These are phyloP conservation scores for Durotheca rogersii DNA, from an alignment of 495 filamentous ascomycete species.

Conservation along the genomic window DNA sequence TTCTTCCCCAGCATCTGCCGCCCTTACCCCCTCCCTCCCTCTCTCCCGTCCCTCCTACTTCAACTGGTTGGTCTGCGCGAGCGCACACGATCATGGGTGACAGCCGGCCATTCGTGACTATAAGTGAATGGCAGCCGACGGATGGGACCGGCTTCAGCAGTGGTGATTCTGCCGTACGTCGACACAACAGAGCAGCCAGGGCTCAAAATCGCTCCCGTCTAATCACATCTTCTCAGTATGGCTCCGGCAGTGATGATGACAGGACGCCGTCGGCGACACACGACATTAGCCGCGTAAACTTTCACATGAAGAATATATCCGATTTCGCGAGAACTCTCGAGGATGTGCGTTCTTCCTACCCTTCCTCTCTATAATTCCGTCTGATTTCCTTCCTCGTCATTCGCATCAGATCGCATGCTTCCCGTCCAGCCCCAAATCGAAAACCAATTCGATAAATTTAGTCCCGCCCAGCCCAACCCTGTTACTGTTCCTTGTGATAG, in stretches of 20 bases:
- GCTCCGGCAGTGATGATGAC: conserved; percentile 42
- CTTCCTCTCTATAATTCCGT: not conserved
- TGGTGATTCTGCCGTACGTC: conserved; percentile 50
- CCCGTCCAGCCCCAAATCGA: too few species aligned
- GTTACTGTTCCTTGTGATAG: not conserved
- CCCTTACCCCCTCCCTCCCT: not conserved
- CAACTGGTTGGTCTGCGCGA: conserved; percentile 26
- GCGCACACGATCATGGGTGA: conserved; percentile 37
- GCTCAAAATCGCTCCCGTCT: conserved; percentile 29
- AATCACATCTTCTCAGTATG: conserved; percentile 41
- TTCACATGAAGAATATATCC: conserved; percentile 52
- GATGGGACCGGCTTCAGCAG: conserved; percentile 47
- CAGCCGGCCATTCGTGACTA: conserved; percentile 42
- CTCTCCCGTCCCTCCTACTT: not conserved
- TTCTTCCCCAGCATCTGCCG: conserved; percentile 13
- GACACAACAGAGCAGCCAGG: conserved; percentile 27
- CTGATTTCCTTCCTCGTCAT: too few species aligned
- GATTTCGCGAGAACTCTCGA: conserved; percentile 51
- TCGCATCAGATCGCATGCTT: too few species aligned
- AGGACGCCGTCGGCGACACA: conserved; percentile 48
- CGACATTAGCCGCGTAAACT: conserved; percentile 54
- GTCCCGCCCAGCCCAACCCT: not conserved
- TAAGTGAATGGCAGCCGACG: conserved; percentile 45
- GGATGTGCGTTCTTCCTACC: conserved; percentile 40
- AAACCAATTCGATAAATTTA: too few species aligned